Evolutionary conservation across 164 flowering plant genomes (phyloP).

Genomic region (Dillenia turbinata): DNA sequence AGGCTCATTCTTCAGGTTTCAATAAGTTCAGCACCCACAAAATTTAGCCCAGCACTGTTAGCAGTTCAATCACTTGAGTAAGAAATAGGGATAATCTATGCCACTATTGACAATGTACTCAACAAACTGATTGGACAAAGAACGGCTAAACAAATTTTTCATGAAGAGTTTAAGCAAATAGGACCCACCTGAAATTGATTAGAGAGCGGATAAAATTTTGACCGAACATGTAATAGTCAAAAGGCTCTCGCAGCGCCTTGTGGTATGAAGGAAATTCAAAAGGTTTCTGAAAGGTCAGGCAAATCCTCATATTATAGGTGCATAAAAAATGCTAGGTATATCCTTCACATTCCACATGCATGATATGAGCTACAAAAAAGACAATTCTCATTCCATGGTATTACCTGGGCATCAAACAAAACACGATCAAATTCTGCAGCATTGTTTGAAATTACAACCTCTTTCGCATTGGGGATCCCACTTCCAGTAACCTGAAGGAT

Average conservation of each 20-base stretch:
- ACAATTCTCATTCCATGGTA: constrained; percentile 1
- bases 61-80: background rate
- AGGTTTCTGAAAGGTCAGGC: constrained; percentile 61
- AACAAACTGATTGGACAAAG: background rate
- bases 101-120: background rate
- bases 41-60: background rate
- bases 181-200: constrained; percentile 73
- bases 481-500: constrained; percentile 64
- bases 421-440: constrained; percentile 66
- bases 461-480: constrained; percentile 63
- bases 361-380: background rate
- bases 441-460: constrained; percentile 72
- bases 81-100: background rate
- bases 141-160: too few relatives aligned
- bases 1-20: too few relatives aligned
- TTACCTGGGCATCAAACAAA: constrained; percentile 73
- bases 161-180: too few relatives aligned
- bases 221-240: constrained; percentile 91
- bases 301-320: constrained; percentile 7
- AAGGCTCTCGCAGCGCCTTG: constrained; percentile 80
- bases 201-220: constrained; percentile 83
- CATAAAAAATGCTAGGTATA: constrained; percentile 2
- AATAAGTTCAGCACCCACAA: background rate
- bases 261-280: constrained; percentile 73
- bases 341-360: background rate